phyloP scores from a whole-genome alignment of 352 stramenopile genomes.

The Pythium aristosporum region DNA sequence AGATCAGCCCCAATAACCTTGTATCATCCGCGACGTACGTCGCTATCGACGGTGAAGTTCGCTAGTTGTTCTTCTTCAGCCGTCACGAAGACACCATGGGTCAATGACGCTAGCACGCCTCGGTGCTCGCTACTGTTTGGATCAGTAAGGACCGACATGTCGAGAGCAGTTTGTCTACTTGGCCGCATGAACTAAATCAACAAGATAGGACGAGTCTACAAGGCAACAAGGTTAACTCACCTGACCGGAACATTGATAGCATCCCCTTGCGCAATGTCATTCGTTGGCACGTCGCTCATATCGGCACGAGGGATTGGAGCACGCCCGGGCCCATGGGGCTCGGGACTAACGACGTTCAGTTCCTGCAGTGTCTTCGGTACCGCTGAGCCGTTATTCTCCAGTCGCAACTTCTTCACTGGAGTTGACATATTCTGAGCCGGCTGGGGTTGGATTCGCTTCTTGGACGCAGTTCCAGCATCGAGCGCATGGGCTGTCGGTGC shows the following conservation, averaged over 20 bases:
- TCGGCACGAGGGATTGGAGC: neutral
- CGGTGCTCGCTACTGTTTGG: neutral
- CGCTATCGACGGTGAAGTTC: neutral
- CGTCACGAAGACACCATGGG: neutral
- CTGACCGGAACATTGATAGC: neutral
- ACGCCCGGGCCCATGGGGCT: neutral
- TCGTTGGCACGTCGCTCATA: neutral
- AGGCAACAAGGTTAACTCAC: neutral
- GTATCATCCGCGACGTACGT: neutral
- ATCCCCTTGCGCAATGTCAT: neutral
- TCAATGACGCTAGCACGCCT: neutral
- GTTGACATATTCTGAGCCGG: neutral
- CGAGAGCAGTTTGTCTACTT: neutral
- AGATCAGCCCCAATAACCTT: neutral
- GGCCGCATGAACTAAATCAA: neutral
- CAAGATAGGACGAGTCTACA: neutral
- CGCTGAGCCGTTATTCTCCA: neutral
- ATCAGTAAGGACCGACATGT: neutral
- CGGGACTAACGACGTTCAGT: conserved; percentile 21
- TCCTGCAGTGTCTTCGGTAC: neutral
- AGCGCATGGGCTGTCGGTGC: neutral
- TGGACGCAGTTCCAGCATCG: neutral
- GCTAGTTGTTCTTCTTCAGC: conserved; percentile 13
- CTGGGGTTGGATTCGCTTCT: neutral
- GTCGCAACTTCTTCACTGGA: neutral